A percentile compares a stretch with the other conserved stretches of the same genome.
phyloP scores from a whole-genome alignment of 2,329 filamentous ascomycete species.

The Diaporthe citri region DNA sequence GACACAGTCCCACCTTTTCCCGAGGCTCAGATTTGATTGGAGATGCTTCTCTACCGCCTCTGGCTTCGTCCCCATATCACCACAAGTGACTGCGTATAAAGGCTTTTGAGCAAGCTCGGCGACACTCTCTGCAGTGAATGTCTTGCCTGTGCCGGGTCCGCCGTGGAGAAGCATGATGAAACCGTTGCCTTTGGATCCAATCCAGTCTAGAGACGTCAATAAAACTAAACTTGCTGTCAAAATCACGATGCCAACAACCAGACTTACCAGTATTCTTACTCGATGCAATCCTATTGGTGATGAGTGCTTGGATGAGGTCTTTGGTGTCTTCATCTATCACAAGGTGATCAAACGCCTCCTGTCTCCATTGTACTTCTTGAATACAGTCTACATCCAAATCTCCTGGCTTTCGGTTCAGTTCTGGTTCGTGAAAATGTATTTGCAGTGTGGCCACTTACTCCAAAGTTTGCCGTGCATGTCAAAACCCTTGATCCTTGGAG shows the following conservation, averaged over 20 bases:
- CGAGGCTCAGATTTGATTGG: constrained; percentile 48
- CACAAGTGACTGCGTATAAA: constrained; percentile 49
- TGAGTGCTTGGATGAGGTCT: constrained; percentile 47
- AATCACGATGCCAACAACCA: too few relatives aligned
- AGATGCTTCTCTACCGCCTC: constrained; percentile 51
- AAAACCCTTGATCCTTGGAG: background rate
- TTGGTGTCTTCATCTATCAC: constrained; percentile 44
- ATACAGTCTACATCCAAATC: constrained; percentile 43
- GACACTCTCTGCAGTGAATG: constrained; percentile 43
- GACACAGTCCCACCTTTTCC: constrained; percentile 49
- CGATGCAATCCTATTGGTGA: constrained; percentile 42
- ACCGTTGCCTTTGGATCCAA: constrained; percentile 49
- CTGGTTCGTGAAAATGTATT: background rate
- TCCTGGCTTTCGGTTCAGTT: background rate
- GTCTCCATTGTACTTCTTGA: constrained; percentile 41
- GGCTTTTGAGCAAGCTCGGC: constrained; percentile 50
- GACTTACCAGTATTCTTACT: constrained; percentile 50
- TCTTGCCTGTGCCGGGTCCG: constrained; percentile 48
- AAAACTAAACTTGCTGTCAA: too few relatives aligned
- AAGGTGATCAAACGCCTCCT: constrained; percentile 42
- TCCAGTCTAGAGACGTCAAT: background rate
- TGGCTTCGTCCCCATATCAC: constrained; percentile 49
- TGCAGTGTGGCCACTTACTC: background rate
- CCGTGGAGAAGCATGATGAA: constrained; percentile 52
- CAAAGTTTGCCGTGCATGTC: background rate